A percentile compares a stretch with the other conserved stretches of the same genome.
Conservation (phyloP, 1,284 basidiomycete species). For the Cryptococcus deneoformans region DNA sequence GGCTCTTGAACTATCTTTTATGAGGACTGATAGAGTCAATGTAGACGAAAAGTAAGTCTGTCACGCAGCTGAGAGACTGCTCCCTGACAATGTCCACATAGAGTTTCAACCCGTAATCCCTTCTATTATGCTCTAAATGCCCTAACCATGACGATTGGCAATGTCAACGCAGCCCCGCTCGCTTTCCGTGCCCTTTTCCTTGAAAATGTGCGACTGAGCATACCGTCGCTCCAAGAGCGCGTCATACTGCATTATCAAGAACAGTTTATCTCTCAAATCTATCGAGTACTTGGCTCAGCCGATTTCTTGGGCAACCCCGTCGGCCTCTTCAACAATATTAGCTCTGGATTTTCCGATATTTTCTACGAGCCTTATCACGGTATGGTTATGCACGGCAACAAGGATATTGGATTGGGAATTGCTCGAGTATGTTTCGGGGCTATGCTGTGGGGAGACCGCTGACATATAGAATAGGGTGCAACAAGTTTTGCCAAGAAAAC, state of each 20-base stretch:
- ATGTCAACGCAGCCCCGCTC: constrained; percentile 95
- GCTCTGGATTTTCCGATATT: constrained; percentile 97
- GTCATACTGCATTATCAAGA: constrained; percentile 92
- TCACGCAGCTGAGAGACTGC: neutral
- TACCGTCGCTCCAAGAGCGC: constrained; percentile 78
- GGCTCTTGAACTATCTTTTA: constrained; percentile 89
- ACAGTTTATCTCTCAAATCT: constrained; percentile 89
- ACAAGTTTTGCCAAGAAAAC: constrained; percentile 99
- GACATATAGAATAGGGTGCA: constrained; percentile 63
- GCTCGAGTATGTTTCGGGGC: constrained; percentile 64
- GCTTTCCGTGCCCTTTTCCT: constrained; percentile 90
- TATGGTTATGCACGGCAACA: constrained; percentile 95
- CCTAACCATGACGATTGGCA: constrained; percentile 94
- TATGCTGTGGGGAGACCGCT: neutral
- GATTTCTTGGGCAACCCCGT: constrained; percentile 79
- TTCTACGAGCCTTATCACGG: constrained; percentile 99
- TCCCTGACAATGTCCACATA: constrained; percentile 55
- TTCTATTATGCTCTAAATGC: constrained; percentile 92
- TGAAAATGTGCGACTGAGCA: constrained; percentile 87
- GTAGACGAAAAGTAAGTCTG: constrained; percentile 80
- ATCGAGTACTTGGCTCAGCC: constrained; percentile 93
- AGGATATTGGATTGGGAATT: constrained; percentile 94
- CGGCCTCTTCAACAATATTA: constrained; percentile 97
- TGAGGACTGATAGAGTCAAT: constrained; percentile 91
- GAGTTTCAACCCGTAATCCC: constrained; percentile 73